phyloP scores from a whole-genome alignment of 805 yeast species.

The Hanseniaspora meyeri region DNA sequence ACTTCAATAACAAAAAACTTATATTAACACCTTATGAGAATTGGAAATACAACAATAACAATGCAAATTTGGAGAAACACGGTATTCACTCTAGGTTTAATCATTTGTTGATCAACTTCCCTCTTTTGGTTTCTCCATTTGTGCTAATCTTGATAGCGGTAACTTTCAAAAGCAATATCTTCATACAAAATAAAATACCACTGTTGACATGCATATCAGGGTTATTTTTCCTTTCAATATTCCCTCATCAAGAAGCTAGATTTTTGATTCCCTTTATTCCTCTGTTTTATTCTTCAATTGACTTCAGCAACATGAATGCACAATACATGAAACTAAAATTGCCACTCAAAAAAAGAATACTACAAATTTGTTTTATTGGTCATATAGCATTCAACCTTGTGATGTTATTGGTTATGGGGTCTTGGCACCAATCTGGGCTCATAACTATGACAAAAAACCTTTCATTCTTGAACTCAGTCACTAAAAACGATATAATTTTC shows the following conservation, averaged over 20 bases:
- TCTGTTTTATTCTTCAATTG: constrained; percentile 28
- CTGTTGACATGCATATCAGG: constrained; percentile 47
- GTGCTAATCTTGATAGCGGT: constrained; percentile 33
- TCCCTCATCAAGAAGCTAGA: constrained; percentile 91
- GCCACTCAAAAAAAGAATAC: neutral
- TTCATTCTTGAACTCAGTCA: neutral
- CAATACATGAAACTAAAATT: neutral
- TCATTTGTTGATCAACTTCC: constrained; percentile 64
- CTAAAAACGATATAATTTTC: neutral
- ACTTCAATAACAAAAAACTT: constrained; percentile 14
- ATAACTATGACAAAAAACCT: constrained; percentile 44
- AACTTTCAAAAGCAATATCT: neutral
- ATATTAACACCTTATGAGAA: constrained; percentile 68
- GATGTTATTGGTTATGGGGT: constrained; percentile 59
- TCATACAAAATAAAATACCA: constrained; percentile 36
- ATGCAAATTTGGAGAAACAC: constrained; percentile 53
- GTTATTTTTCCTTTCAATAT: constrained; percentile 39
- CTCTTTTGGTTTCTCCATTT: constrained; percentile 73
- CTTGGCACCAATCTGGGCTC: constrained; percentile 83
- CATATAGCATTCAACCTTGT: constrained; percentile 17
- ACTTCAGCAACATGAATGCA: neutral
- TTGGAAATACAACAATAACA: constrained; percentile 51
- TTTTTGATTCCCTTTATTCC: constrained; percentile 75
- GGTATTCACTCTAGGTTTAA: constrained; percentile 74
- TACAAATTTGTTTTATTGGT: neutral